These are phyloP conservation scores for Cardamine occulta DNA, from an alignment of 345 rosid species.

Conservation along the genomic window DNA sequence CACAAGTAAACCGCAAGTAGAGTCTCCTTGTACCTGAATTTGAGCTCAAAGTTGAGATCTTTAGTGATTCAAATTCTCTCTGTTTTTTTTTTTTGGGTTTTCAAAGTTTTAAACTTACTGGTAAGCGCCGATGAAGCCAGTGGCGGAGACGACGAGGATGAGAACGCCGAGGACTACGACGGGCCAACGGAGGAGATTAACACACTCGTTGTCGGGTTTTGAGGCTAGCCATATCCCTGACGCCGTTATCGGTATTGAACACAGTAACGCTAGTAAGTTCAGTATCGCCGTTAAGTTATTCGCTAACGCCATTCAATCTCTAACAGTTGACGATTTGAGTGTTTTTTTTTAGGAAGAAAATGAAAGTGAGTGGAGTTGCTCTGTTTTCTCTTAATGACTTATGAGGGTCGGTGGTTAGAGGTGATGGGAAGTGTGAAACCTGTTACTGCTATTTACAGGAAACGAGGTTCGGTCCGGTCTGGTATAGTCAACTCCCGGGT, in stretches of 20 bases:
- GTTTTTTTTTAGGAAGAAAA: neutral
- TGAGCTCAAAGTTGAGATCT: slow-evolving; percentile 5
- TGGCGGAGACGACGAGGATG: slow-evolving; percentile 77
- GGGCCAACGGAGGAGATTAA: slow-evolving; percentile 85
- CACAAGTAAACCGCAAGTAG: slow-evolving; percentile 85
- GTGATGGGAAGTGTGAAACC: slow-evolving; percentile 38
- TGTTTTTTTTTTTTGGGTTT: neutral
- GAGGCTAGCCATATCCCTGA: slow-evolving; percentile 92
- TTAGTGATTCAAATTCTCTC: neutral
- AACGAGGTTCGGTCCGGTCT: slow-evolving; percentile 12
- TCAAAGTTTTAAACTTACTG: slow-evolving; percentile 37
- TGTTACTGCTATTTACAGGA: slow-evolving; percentile 17
- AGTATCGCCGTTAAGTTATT: slow-evolving; percentile 88
- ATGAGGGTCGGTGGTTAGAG: slow-evolving; percentile 42
- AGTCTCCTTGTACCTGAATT: slow-evolving; percentile 64
- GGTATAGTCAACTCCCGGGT: neutral
- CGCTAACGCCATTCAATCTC: slow-evolving; percentile 65
- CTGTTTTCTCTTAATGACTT: slow-evolving; percentile 27
- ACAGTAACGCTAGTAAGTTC: slow-evolving; percentile 78
- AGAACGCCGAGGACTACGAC: slow-evolving; percentile 77
- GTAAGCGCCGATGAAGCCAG: slow-evolving; percentile 88
- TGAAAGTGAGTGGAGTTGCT: slow-evolving; percentile 31
- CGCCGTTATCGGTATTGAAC: slow-evolving; percentile 86
- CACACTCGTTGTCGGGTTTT: slow-evolving; percentile 79
- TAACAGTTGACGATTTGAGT: slow-evolving; percentile 5